phyloP scores from a whole-genome alignment of 176 grass and related monocot species.

The Triticum monococcum region DNA sequence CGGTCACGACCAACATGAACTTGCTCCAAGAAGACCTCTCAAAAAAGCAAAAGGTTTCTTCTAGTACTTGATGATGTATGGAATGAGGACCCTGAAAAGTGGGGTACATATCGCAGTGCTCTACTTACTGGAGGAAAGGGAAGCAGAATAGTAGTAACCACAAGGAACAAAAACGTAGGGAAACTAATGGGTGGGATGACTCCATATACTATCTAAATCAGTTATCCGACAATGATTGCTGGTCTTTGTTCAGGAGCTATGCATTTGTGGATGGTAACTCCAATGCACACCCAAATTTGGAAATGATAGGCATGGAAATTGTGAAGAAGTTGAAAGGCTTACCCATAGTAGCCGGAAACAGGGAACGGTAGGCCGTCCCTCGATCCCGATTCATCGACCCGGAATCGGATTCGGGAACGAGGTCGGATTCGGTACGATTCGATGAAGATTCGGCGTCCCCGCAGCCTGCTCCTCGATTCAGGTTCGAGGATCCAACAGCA shows the following conservation, averaged over 20 bases:
- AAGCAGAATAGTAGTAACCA: conserved; percentile 77
- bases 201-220: conserved; percentile 52
- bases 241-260: conserved; percentile 74
- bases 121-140: conserved; percentile 38
- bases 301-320: conserved; percentile 71
- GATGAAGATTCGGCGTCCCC: too few relatives aligned
- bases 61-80: conserved; percentile 89
- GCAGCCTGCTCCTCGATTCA: too few relatives aligned
- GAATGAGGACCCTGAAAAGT: conserved; percentile 70
- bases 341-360: background rate
- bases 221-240: conserved; percentile 63
- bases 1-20: conserved; percentile 55
- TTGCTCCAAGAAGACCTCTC: conserved; percentile 71
- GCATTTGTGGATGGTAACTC: conserved; percentile 63
- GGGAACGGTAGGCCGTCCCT: too few relatives aligned
- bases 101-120: conserved; percentile 54
- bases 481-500: too few relatives aligned
- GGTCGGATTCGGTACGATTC: too few relatives aligned
- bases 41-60: conserved; percentile 60
- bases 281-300: conserved; percentile 47
- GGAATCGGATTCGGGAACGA: too few relatives aligned
- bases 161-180: conserved; percentile 57
- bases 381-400: too few relatives aligned
- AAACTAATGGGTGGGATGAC: conserved; percentile 42
- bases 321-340: conserved; percentile 80